Base-by-base conservation (phyloP, 2,329 filamentous ascomycete genomes). In the Sclerotinia glacialis region DNA sequence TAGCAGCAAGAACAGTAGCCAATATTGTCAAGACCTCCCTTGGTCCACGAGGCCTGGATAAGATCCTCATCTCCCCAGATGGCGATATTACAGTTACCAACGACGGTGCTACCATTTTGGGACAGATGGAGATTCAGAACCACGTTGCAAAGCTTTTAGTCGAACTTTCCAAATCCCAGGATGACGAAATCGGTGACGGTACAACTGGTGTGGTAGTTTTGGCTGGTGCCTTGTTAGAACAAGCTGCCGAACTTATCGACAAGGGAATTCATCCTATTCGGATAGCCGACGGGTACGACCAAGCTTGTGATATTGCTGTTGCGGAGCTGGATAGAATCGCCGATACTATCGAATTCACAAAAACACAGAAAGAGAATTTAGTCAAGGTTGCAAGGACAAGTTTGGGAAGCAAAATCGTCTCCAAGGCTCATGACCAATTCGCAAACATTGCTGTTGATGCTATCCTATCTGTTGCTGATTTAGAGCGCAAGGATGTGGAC, bases 61-160 rank as follows among this genome's bases (percentile, higher is more conserved):
- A 99, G 84, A 99, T 99, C 77, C 86, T 99, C 74, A 99, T 99
- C 75, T 99, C 95, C 62, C 91, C 95, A 69, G 95, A 99, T 78
- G 95, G 95, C 78, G 95, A 99, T 80, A 99, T 99, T 79, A 99
- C 95, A 69, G 93, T 99, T 70, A 99, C 95, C 73, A 99, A 99
- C 82, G 95, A 99, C 81, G 95, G 95, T 76, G 96, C 96, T 65
- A 99, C 95, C 55, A 99, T 99, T 75, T 84, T 99, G 73, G 89
- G 92, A 75, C 93, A 96, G 85, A 99, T 99, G 95, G 95, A 99
- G 82, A 94, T 99, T 74, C 91, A 92, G 73, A 98, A 99, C 84
- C 94, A 98, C 80, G 93, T 99, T 69, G 95, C 95, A 70, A 98
- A 98, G 82, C 85, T 99, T 62, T 83, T 99, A 68, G 95, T 99